phyloP scores from a whole-genome alignment of 768 basidiomycete species.

The Agrocybe pediades region DNA sequence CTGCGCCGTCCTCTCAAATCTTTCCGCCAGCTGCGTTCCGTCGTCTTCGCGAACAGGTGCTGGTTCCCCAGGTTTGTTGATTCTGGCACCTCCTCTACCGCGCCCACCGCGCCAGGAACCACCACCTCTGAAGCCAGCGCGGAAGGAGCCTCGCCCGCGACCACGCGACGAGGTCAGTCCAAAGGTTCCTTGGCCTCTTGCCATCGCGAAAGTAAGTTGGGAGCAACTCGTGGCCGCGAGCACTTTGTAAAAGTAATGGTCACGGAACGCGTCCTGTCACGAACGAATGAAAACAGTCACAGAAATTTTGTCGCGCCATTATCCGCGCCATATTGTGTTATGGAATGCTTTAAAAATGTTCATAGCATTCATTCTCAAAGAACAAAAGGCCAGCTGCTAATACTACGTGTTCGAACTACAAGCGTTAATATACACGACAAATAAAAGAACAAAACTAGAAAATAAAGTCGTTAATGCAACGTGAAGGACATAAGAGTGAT shows the following conservation, averaged over 20 bases:
- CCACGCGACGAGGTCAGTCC: conserved; percentile 56
- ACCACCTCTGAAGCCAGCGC: conserved; percentile 45
- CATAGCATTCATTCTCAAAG: not conserved
- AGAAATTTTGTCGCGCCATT: no score
- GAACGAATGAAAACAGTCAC: not conserved
- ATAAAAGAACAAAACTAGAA: not conserved
- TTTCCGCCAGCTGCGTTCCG: conserved; percentile 82
- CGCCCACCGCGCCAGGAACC: conserved; percentile 56
- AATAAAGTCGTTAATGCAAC: no score
- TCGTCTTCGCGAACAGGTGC: conserved; percentile 82
- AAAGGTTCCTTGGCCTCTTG: conserved; percentile 56
- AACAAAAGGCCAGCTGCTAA: no score
- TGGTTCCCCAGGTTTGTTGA: conserved; percentile 41
- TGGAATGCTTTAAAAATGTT: no score
- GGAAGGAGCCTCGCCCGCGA: conserved; percentile 27
- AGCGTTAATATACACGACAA: not conserved
- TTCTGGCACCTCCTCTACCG: conserved; percentile 50
- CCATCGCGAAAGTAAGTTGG: conserved; percentile 33
- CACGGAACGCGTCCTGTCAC: conserved; percentile 26
- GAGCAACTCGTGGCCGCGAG: not conserved
- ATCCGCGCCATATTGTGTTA: no score
- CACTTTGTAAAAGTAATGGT: conserved; percentile 10
- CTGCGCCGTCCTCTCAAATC: conserved; percentile 77
- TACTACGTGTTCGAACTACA: not conserved
- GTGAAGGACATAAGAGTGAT: not conserved